phyloP scores from a whole-genome alignment of 768 basidiomycete species.

The Phlegmacium glaucopus region DNA sequence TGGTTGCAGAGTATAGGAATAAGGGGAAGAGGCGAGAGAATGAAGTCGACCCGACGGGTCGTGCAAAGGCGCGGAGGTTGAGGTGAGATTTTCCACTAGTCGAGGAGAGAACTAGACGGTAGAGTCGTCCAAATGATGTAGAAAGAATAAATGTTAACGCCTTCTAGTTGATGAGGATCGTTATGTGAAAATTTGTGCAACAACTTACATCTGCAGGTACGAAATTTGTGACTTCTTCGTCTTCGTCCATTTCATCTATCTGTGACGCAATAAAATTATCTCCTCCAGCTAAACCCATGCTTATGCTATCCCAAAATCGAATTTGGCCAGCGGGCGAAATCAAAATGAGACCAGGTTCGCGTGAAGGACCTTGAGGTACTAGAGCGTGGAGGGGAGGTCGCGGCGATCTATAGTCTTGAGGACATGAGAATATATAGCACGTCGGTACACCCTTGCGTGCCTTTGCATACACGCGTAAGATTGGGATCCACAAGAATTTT shows the following conservation, averaged over 20 bases:
- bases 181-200: not conserved
- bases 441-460: slow-evolving; percentile 71
- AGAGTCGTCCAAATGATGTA: slow-evolving; percentile 64
- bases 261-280: slow-evolving; percentile 54
- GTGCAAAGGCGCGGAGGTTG: slow-evolving; percentile 56
- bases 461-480: slow-evolving; percentile 40
- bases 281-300: slow-evolving; percentile 79
- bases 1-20: slow-evolving; percentile 37
- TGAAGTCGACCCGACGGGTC: slow-evolving; percentile 42
- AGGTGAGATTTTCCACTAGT: slow-evolving; percentile 67
- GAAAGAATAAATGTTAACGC: slow-evolving; percentile 65
- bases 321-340: slow-evolving; percentile 67
- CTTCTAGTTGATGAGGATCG: slow-evolving; percentile 26
- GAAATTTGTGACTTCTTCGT: slow-evolving; percentile 66
- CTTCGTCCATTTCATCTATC: slow-evolving; percentile 44
- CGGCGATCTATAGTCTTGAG: slow-evolving; percentile 37
- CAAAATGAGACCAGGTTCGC: slow-evolving; percentile 87
- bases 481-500: not conserved
- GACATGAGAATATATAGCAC: slow-evolving; percentile 81
- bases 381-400: slow-evolving; percentile 56
- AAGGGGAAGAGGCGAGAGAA: slow-evolving; percentile 41
- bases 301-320: slow-evolving; percentile 87
- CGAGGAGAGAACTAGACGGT: slow-evolving; percentile 61
- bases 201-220: slow-evolving; percentile 58
- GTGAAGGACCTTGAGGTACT: slow-evolving; percentile 59